Conservation (phyloP, 2,329 filamentous ascomycete genomes). For the Incumbomyces delicatus region DNA sequence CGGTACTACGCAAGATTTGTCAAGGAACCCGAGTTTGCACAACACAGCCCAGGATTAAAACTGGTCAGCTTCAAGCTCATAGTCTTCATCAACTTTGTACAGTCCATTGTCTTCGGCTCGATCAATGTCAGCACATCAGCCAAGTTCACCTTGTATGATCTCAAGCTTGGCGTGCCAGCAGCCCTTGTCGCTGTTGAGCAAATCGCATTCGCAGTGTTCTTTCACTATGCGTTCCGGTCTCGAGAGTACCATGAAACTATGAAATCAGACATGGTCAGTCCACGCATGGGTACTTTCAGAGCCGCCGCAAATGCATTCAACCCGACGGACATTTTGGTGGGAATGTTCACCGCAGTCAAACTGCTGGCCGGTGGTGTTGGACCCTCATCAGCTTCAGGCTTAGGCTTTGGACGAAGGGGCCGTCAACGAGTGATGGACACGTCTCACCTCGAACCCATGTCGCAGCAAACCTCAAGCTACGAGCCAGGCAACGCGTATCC, state of each 20-base stretch:
- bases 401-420: background rate
- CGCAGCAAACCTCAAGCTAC: background rate
- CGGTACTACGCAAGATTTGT: conserved; percentile 83
- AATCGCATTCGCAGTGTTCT: conserved; percentile 64
- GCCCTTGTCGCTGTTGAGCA: conserved; percentile 73
- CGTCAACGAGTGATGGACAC: background rate
- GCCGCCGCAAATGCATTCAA: conserved; percentile 10
- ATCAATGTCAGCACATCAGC: conserved; percentile 42
- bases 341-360: conserved; percentile 38
- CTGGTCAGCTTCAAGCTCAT: conserved; percentile 69
- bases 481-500: background rate
- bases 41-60: conserved; percentile 9
- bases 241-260: conserved; percentile 8
- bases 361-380: conserved; percentile 24
- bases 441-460: background rate
- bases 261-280: background rate
- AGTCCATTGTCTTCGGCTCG: conserved; percentile 50
- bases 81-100: conserved; percentile 85
- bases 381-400: background rate
- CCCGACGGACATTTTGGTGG: conserved; percentile 10
- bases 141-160: conserved; percentile 50
- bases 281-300: background rate
- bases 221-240: conserved; percentile 69
- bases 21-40: conserved; percentile 51
- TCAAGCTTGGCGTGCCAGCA: conserved; percentile 69